Base-by-base conservation (phyloP, 495 filamentous ascomycete species). In the Daldinia grandis region DNA sequence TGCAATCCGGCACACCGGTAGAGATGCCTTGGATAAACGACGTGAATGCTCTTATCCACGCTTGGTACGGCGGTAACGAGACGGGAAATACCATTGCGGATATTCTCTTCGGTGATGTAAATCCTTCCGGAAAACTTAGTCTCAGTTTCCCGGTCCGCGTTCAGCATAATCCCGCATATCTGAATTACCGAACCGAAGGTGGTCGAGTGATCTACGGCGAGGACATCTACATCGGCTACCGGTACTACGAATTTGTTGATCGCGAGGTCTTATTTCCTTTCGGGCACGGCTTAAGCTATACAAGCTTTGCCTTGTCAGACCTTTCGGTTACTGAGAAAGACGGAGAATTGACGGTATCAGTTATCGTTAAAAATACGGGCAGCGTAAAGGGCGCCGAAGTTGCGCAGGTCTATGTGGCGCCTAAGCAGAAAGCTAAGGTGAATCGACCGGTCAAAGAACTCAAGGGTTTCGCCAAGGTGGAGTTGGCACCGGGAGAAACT, bases 161-260 rank as follows among this genome's bases (percentile, higher is more conserved):
- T 1, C 84, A 91, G 74, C 89, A 94, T 69, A 93, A 90, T 76
- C 92, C 92, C 1, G 88, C 88, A 4, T 95, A 88, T 76, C 78
- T 91, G 50, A 93, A 92, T 79, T 94, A 89, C 80, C 63, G 86
- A 33, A 87, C 87, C 50, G 92, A 93, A 77, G 86, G 87, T 33
- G 87, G 90, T 51, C 82, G 89, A 49, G 88, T 90, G 15, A 81
- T 93, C 5, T 94, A 94, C 73, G 90, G 91, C 50, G 92, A 95
- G 78, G 89, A 90, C 64, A 80, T 94, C 63, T 93, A 90, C 76
- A 84, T 93, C 37, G 91, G 91, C 5, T 94, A 93, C 73, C 83
- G 91, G 4, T 91, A 87, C 76, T 94, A 91, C 77, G 92, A 94
- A 75, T 89, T 85, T 69, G 80, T 82, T 24, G 78, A 89, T 21